Base-by-base conservation (phyloP, 345 rosid genomes). In the Schrenkiella parvula region DNA sequence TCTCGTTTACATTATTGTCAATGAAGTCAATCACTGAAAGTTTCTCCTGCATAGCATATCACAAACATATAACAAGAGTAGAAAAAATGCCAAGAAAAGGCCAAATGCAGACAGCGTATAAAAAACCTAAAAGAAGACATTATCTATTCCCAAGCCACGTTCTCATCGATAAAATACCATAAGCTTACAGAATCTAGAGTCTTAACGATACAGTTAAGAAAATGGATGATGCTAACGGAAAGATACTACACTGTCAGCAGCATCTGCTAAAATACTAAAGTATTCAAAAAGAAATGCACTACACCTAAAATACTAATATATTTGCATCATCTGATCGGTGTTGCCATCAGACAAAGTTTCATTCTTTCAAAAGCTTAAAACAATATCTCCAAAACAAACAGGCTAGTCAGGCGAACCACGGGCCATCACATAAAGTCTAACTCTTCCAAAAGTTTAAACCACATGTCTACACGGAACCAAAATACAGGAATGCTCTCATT, bases 21-120 rank as follows among this genome's bases (percentile, higher is more conserved):
- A 91, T 83, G 61, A 91, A 95, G 77, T 89, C 92, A 65, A 59
- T 56, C 75, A 84, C 91, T 71, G 93, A 84, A 12, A 84, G 79
- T 38, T 81, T 90, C 81, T 91, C 99, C 98, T 95, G 79, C 21
- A 41, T 18, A 39, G 48, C 29, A 56, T 47, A 47, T 54, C 13
- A 47, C 6, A 29, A 55, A 64, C 46, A 56, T 44, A 35, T 53
- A 0, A 50, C n/a, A 17, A 28, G 39, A 35, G 11, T n/a, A 43
- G n/a, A 29, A 23, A 51, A 44, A 12, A 28, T 13, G 32, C 44
- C 34, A 63, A 60, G 54, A 35, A 39, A 72, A 51, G 42, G 42
- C 46, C 4, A 59, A 18, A 51, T 51, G 48, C 50, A 26, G 50
- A 68, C 51, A 46, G 18, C 25, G 28, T 15, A 26, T 10, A n/a